Conservation (phyloP, 1,284 basidiomycete genomes). For the Coniferiporia weirii region DNA sequence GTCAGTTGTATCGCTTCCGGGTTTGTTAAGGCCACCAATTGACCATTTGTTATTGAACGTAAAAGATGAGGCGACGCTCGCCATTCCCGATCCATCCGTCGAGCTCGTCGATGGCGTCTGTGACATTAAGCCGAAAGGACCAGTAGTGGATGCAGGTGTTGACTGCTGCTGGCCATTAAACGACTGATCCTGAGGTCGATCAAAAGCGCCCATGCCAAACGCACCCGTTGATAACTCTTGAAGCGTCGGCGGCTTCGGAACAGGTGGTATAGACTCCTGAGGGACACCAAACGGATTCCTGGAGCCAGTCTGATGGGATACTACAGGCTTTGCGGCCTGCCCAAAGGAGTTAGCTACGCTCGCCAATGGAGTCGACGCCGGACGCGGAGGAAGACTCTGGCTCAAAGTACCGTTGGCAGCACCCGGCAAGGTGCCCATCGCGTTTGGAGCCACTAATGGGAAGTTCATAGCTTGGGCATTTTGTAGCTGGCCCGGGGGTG, state of each 20-base stretch:
- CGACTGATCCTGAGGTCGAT: slow-evolving; percentile 26
- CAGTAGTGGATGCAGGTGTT: slow-evolving; percentile 9
- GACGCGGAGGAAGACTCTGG: slow-evolving; percentile 41
- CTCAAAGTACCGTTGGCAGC: background rate
- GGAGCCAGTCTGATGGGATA: slow-evolving; percentile 88
- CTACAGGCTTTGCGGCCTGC: slow-evolving; percentile 54
- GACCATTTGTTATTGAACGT: slow-evolving; percentile 33
- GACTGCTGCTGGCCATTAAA: slow-evolving; percentile 30
- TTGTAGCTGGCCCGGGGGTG: slow-evolving; percentile 15
- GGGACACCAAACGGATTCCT: slow-evolving; percentile 92
- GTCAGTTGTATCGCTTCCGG: slow-evolving; percentile 18
- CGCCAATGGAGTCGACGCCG: slow-evolving; percentile 64
- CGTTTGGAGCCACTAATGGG: background rate
- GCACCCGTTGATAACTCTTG: slow-evolving; percentile 70
- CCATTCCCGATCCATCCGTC: slow-evolving; percentile 34
- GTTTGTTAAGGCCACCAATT: slow-evolving; percentile 24
- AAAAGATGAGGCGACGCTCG: slow-evolving; percentile 69
- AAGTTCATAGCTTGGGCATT: slow-evolving; percentile 3
- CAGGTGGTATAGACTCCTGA: slow-evolving; percentile 49
- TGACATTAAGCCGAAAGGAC: slow-evolving; percentile 2
- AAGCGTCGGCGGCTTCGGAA: slow-evolving; percentile 74
- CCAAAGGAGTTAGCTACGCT: slow-evolving; percentile 30
- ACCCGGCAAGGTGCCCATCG: background rate
- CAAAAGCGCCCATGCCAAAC: slow-evolving; percentile 16
- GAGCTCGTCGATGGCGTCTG: slow-evolving; percentile 10